Evolutionary conservation across 108 stramenopile species (phyloP).

Genomic region (Nitzschia sp.): DNA sequence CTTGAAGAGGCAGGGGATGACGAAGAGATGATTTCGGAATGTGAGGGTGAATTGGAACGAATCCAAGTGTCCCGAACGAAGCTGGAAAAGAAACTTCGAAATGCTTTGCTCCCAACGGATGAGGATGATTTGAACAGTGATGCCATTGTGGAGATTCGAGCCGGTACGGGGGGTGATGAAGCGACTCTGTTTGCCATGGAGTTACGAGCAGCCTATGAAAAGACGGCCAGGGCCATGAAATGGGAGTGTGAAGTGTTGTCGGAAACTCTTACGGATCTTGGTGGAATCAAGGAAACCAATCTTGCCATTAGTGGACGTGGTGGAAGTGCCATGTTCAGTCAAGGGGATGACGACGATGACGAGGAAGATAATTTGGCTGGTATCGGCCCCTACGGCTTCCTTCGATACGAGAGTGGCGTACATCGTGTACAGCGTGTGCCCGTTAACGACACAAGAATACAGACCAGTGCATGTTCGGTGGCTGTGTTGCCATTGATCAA

Average conservation of each 20-base stretch:
- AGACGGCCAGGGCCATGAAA: slow-evolving; percentile 60
- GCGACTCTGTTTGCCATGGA: slow-evolving; percentile 90
- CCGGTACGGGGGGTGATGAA: slow-evolving; percentile 96
- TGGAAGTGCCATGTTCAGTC: slow-evolving; percentile 18
- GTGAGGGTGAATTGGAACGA: slow-evolving; percentile 47
- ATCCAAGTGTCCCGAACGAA: slow-evolving; percentile 31
- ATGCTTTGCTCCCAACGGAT: slow-evolving; percentile 68
- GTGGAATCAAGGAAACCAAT: slow-evolving; percentile 73
- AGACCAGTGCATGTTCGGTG: slow-evolving; percentile 94
- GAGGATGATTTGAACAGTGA: slow-evolving; percentile 69
- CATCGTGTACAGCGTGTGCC: slow-evolving; percentile 99
- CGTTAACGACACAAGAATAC: slow-evolving; percentile 86
- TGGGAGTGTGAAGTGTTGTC: slow-evolving; percentile 73
- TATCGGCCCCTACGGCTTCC: slow-evolving; percentile 81
- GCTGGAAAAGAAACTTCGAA: slow-evolving; percentile 49
- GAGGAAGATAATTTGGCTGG: slow-evolving; percentile 26
- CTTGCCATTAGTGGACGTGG: slow-evolving; percentile 53
- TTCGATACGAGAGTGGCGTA: slow-evolving; percentile 93
- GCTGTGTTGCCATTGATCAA: slow-evolving; percentile 81
- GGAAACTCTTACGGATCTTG: slow-evolving; percentile 67
- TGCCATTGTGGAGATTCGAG: slow-evolving; percentile 93
- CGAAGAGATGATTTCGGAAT: slow-evolving; percentile 54
- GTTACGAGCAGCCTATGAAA: slow-evolving; percentile 80
- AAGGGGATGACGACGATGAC: slow-evolving; percentile 22
- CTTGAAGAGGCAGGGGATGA: slow-evolving; percentile 46